A percentile compares a stretch with the other conserved stretches of the same genome.
phyloP scores from a whole-genome alignment of 306 rosid species.

The Dalbergia oliveri region DNA sequence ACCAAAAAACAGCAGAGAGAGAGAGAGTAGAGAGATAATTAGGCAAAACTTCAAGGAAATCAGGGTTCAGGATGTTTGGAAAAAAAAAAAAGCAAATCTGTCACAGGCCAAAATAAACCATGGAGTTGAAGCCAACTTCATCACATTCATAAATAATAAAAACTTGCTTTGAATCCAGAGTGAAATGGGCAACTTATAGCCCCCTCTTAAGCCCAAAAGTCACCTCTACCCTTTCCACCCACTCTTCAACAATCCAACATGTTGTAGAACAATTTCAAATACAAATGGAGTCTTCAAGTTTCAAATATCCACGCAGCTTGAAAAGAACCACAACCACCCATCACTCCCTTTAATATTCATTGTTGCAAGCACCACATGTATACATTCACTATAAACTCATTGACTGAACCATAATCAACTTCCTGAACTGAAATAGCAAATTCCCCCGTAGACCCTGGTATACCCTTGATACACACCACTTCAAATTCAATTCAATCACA shows the following conservation, averaged over 20 bases:
- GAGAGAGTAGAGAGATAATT: background rate
- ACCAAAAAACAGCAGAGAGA: background rate
- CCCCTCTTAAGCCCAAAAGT: background rate
- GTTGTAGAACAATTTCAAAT: background rate
- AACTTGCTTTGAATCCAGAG: conserved; percentile 2
- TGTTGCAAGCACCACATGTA: conserved; percentile 23
- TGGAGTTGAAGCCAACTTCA: conserved; percentile 23
- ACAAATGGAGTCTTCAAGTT: background rate
- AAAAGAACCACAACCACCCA: conserved; percentile 1
- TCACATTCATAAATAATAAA: conserved; percentile 1
- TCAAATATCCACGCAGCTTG: background rate
- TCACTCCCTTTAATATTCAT: background rate
- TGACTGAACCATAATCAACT: conserved; percentile 8
- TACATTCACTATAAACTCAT: conserved; percentile 23
- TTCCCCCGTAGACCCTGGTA: background rate
- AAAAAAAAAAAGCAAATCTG: conserved; percentile 1
- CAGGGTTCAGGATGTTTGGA: background rate
- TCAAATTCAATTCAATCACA: conserved; percentile 21
- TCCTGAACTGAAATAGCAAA: background rate
- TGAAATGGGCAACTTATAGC: background rate
- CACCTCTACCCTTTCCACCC: background rate
- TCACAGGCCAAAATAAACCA: conserved; percentile 13
- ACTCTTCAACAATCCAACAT: conserved; percentile 15
- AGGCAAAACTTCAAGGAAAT: background rate
- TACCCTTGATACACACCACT: conserved; percentile 27